A percentile compares a stretch with the other conserved stretches of the same genome.
phyloP scores from a whole-genome alignment of 768 basidiomycete genomes.

The Russula abietina region DNA sequence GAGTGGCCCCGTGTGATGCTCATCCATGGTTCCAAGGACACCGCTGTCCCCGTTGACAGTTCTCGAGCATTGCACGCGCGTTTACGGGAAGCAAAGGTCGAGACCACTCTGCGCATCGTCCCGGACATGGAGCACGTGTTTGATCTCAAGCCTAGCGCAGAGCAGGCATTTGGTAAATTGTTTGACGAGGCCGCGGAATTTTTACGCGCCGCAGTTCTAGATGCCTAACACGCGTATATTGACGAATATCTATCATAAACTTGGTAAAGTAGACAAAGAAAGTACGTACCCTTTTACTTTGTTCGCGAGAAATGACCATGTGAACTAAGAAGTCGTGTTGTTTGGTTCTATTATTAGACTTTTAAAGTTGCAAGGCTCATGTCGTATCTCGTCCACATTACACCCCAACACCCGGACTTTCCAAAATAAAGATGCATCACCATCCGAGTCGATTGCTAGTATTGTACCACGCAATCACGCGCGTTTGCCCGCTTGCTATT shows the following conservation, averaged over 20 bases:
- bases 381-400: no score
- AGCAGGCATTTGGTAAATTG: slow-evolving; percentile 37
- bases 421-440: no score
- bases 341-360: no score
- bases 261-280: neutral
- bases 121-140: slow-evolving; percentile 50
- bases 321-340: no score
- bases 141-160: slow-evolving; percentile 44
- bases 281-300: neutral
- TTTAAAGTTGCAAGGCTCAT: no score
- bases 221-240: neutral
- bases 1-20: slow-evolving; percentile 44
- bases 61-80: slow-evolving; percentile 35
- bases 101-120: slow-evolving; percentile 34
- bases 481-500: no score
- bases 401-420: no score
- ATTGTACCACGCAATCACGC: no score
- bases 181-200: slow-evolving; percentile 32
- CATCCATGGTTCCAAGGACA: slow-evolving; percentile 45
- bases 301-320: neutral
- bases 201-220: slow-evolving; percentile 21
- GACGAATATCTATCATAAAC: neutral
- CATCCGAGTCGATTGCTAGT: no score
- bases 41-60: slow-evolving; percentile 40
- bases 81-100: slow-evolving; percentile 35